phyloP scores from a whole-genome alignment of 768 basidiomycete species.

The Pisolithus marmoratus region DNA sequence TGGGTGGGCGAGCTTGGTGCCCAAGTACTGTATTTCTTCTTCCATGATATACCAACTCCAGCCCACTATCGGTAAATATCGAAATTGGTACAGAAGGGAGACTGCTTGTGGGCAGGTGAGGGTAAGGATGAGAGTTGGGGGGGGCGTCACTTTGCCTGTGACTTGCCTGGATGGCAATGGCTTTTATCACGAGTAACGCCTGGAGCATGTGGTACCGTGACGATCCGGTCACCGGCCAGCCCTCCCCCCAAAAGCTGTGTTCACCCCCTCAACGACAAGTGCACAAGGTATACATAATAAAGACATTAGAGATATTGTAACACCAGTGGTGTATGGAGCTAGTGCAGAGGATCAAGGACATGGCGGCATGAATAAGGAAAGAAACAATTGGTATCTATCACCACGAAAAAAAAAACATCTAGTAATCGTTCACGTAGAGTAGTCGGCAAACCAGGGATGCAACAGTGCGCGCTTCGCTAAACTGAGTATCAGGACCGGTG shows the following conservation, averaged over 20 bases:
- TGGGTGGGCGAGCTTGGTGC: slow-evolving; percentile 31
- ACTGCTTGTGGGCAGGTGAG: too few relatives aligned
- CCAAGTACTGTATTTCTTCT: slow-evolving; percentile 60
- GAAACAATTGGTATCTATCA: slow-evolving; percentile 1
- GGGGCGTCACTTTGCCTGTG: slow-evolving; percentile 22
- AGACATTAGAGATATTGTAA: slow-evolving; percentile 20
- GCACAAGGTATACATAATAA: slow-evolving; percentile 15
- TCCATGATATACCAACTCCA: slow-evolving; percentile 33
- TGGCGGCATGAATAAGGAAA: not conserved
- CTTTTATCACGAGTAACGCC: slow-evolving; percentile 24
- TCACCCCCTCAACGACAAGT: not conserved
- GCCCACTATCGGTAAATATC: slow-evolving; percentile 6
- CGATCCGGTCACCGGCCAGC: slow-evolving; percentile 8
- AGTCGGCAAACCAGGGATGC: slow-evolving; percentile 49
- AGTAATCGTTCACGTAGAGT: slow-evolving; percentile 28
- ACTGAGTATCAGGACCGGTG: not conserved
- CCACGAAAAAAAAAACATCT: not conserved
- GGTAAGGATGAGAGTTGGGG: slow-evolving; percentile 9
- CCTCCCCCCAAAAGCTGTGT: not conserved
- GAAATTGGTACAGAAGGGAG: slow-evolving; percentile 3
- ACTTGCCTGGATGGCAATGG: slow-evolving; percentile 24
- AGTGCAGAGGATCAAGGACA: not conserved
- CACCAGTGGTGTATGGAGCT: slow-evolving; percentile 5
- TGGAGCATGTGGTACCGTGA: slow-evolving; percentile 11
- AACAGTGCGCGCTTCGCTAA: slow-evolving; percentile 53